Conservation (phyloP, 192 early-diverging fungal genomes). For the Coemansia sp. region DNA sequence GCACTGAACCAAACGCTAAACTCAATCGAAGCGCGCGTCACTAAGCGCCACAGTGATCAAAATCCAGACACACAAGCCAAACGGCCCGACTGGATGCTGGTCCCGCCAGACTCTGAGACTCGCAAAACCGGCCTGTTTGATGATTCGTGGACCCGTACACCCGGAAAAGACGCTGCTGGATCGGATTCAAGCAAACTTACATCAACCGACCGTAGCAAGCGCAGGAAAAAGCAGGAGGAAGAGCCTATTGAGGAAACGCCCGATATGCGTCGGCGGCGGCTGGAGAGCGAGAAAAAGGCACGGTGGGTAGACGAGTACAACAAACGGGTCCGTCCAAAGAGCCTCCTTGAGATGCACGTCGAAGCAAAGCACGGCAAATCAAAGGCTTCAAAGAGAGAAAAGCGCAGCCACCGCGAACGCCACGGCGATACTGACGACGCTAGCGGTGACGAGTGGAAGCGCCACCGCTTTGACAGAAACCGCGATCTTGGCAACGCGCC, state of each 20-base stretch:
- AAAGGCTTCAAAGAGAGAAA: slow-evolving; percentile 3
- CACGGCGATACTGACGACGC: background rate
- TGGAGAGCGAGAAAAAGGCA: slow-evolving; percentile 27
- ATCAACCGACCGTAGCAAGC: background rate
- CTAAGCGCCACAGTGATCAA: slow-evolving; percentile 7
- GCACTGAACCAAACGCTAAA: slow-evolving; percentile 25
- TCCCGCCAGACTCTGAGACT: slow-evolving; percentile 26
- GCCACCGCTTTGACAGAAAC: slow-evolving; percentile 24
- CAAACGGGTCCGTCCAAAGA: slow-evolving; percentile 37
- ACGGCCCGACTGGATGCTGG: slow-evolving; percentile 43
- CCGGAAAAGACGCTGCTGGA: slow-evolving; percentile 13
- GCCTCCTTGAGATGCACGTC: slow-evolving; percentile 43
- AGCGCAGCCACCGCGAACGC: background rate
- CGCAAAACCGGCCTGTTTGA: slow-evolving; percentile 35
- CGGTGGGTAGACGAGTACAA: slow-evolving; percentile 50
- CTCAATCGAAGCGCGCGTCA: slow-evolving; percentile 15
- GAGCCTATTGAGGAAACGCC: slow-evolving; percentile 27
- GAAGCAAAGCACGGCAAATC: slow-evolving; percentile 14
- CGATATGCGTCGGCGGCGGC: slow-evolving; percentile 9
- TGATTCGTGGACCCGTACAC: slow-evolving; percentile 47
- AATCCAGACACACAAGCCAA: background rate
- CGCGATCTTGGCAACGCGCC: slow-evolving; percentile 26
- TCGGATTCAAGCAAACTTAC: no score
- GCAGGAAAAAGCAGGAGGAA: slow-evolving; percentile 10
- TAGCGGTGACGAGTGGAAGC: slow-evolving; percentile 27